Conservation (phyloP, 371 early-diverging fungal species). For the Fennellomyces sp. region DNA sequence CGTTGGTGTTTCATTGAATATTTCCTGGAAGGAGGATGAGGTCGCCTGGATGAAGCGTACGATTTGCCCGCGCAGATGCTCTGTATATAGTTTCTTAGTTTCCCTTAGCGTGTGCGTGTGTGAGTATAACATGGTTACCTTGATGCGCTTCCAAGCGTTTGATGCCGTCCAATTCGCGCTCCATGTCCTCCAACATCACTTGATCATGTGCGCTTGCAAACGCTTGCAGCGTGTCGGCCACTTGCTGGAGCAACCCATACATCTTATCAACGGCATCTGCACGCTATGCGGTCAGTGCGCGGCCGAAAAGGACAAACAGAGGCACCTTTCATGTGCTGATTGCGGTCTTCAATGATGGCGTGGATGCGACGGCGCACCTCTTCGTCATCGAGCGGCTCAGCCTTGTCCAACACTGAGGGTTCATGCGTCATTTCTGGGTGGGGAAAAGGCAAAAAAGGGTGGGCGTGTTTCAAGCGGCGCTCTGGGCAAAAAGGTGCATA, state of each 20-base stretch:
- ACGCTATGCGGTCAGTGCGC: neutral
- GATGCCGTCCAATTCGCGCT: neutral
- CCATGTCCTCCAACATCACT: neutral
- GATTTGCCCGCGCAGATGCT: neutral
- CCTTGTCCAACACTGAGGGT: neutral
- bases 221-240: neutral
- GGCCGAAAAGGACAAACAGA: too few species aligned
- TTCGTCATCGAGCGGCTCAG: neutral
- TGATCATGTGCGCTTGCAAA: neutral
- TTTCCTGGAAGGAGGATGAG: constrained; percentile 1
- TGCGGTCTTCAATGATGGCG: neutral
- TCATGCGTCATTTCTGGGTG: neutral
- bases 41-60: constrained; percentile 1
- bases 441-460: neutral
- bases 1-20: neutral
- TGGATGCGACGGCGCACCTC: neutral
- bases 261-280: neutral
- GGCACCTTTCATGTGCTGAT: neutral
- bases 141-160: neutral
- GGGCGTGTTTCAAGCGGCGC: too few species aligned
- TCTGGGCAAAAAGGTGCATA: too few species aligned
- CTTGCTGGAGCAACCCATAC: neutral
- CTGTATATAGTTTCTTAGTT: too few species aligned
- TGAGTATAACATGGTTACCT: neutral
- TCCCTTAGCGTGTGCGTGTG: too few species aligned